Conservation (phyloP, 2,329 filamentous ascomycete species). For the Blastomyces silverae region DNA sequence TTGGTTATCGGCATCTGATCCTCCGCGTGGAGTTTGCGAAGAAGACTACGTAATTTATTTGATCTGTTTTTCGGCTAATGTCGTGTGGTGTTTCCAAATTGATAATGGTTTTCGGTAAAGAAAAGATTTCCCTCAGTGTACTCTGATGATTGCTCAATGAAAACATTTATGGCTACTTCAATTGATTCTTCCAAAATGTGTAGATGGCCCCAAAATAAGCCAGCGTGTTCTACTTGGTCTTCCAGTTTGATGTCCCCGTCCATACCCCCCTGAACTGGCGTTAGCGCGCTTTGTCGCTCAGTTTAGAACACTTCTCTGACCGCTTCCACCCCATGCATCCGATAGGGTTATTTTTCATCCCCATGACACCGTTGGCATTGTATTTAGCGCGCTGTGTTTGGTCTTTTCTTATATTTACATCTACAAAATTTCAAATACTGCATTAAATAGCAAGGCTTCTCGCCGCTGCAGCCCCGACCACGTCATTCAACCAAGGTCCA, state of each 20-base stretch:
- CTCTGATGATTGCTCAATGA: slow-evolving; percentile 10
- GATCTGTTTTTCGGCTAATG: slow-evolving; percentile 11
- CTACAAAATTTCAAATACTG: neutral
- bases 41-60: slow-evolving; percentile 32
- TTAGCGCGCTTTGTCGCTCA: neutral
- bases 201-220: neutral
- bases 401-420: neutral
- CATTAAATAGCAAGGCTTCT: slow-evolving; percentile 10
- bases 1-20: slow-evolving; percentile 49
- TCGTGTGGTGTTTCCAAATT: slow-evolving; percentile 18
- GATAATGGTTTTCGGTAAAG: slow-evolving; percentile 16
- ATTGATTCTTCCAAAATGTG: slow-evolving; percentile 4
- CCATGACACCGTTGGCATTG: neutral
- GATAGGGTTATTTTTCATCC: neutral
- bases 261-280: neutral
- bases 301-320: neutral
- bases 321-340: neutral
- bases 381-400: neutral
- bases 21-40: slow-evolving; percentile 49
- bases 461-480: slow-evolving; percentile 9
- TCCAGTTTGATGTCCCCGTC: neutral
- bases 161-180: slow-evolving; percentile 5
- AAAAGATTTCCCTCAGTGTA: slow-evolving; percentile 7
- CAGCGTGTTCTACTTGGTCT: neutral
- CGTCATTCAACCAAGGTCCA: slow-evolving; percentile 11